Percentiles rank a stretch among this genome's conserved stretches.
phyloP scores from a whole-genome alignment of 208 protist species.

The Wallacemonas sp. region DNA sequence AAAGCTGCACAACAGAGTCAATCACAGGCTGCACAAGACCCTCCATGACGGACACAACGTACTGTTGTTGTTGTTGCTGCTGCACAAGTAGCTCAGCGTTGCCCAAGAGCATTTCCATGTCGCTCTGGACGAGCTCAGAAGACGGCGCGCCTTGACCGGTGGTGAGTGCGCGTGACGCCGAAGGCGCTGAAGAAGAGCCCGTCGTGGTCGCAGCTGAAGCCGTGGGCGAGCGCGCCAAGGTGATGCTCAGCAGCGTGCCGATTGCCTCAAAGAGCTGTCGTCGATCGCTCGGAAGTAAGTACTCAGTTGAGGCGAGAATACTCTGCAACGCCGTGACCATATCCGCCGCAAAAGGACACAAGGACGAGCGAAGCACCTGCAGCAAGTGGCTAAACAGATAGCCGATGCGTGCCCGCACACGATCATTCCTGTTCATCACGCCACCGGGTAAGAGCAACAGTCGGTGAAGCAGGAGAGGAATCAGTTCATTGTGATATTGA shows the following conservation, averaged over 20 bases:
- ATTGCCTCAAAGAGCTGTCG: constrained; percentile 75
- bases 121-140: no score
- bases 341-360: constrained; percentile 45
- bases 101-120: no score
- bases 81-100: no score
- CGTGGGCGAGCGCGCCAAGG: no score
- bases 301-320: constrained; percentile 37
- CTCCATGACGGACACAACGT: constrained; percentile 5
- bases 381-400: constrained; percentile 72
- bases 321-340: constrained; percentile 64
- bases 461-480: constrained; percentile 64
- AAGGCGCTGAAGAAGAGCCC: no score
- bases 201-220: constrained; percentile 9
- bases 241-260: constrained; percentile 59
- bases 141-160: no score
- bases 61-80: constrained; percentile 6
- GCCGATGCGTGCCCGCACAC: constrained; percentile 63
- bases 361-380: constrained; percentile 39
- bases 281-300: constrained; percentile 43
- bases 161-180: no score
- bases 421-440: constrained; percentile 55
- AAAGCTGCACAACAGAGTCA: constrained; percentile 18
- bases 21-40: constrained; percentile 23
- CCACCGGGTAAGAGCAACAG: constrained; percentile 67
- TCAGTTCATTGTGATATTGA: constrained; percentile 45